Conservation (phyloP, 116 monocot genomes). For the Iris pallida region DNA sequence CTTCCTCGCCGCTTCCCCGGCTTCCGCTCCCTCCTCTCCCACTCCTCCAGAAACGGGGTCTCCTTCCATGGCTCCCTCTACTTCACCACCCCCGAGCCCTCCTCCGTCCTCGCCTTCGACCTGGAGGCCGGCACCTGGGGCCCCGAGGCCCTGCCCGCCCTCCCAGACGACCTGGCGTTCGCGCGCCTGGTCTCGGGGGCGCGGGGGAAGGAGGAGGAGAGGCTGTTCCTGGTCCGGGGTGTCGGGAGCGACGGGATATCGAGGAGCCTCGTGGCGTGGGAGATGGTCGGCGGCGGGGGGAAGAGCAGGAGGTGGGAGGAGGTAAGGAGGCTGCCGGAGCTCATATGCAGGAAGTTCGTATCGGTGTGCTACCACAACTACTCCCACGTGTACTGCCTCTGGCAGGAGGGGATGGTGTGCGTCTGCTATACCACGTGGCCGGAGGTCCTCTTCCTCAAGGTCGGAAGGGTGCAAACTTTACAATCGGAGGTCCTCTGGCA, state of each 20-base stretch:
- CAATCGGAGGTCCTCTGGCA: too few species aligned
- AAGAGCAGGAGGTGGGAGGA: constrained; percentile 49
- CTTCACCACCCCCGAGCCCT: constrained; percentile 42
- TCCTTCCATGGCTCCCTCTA: constrained; percentile 21
- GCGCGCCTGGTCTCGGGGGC: constrained; percentile 21
- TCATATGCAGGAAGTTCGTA: constrained; percentile 52
- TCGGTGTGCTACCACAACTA: constrained; percentile 62
- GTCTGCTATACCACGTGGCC: constrained; percentile 55
- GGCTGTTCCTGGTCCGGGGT: constrained; percentile 37
- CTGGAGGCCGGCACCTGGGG: constrained; percentile 18
- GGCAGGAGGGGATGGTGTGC: constrained; percentile 43
- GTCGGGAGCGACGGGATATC: constrained; percentile 46
- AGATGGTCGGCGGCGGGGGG: constrained; percentile 13
- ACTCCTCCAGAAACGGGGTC: constrained; percentile 13
- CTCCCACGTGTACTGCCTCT: constrained; percentile 37
- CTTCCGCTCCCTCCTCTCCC: constrained; percentile 5
- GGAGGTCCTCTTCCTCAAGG: constrained; percentile 40
- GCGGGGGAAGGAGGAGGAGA: constrained; percentile 13
- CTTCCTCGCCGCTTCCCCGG: too few species aligned
- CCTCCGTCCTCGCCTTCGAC: constrained; percentile 27
- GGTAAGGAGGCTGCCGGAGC: constrained; percentile 43
- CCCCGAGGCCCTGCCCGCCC: neutral
- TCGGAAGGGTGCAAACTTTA: too few species aligned
- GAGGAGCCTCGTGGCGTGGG: constrained; percentile 45
- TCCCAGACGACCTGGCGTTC: constrained; percentile 32